A percentile compares a stretch with the other conserved stretches of the same genome.
phyloP scores from a whole-genome alignment of 2,329 filamentous ascomycete species.

The Bipolaris oryzae region DNA sequence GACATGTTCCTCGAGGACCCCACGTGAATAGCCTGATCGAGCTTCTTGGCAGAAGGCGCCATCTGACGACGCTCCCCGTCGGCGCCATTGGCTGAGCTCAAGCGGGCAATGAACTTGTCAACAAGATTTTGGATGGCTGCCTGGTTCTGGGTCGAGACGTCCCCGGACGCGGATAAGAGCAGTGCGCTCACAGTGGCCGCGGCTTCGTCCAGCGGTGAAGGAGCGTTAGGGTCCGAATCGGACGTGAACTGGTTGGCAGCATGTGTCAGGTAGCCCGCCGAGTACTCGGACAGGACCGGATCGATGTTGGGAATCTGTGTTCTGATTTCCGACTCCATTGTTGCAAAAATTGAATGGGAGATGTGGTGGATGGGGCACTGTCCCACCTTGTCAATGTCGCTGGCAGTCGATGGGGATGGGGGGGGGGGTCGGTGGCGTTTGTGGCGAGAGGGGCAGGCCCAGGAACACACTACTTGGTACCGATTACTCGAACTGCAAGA shows the following conservation, averaged over 20 bases:
- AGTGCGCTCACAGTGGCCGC: slow-evolving; percentile 84
- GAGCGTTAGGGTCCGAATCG: slow-evolving; percentile 70
- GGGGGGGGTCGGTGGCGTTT: slow-evolving; percentile 29
- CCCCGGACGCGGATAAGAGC: slow-evolving; percentile 89
- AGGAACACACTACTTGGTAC: slow-evolving; percentile 24
- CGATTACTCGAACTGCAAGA: slow-evolving; percentile 3
- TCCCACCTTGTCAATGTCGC: slow-evolving; percentile 25
- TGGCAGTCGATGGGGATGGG: slow-evolving; percentile 18
- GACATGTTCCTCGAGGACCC: slow-evolving; percentile 94
- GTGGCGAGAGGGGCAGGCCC: slow-evolving; percentile 22
- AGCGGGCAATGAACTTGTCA: slow-evolving; percentile 83
- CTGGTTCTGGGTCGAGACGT: slow-evolving; percentile 73
- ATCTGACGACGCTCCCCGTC: slow-evolving; percentile 71
- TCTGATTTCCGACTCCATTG: slow-evolving; percentile 88
- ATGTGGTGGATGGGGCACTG: slow-evolving; percentile 22
- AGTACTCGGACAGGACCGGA: slow-evolving; percentile 87
- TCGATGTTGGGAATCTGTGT: slow-evolving; percentile 85
- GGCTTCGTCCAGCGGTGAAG: slow-evolving; percentile 82
- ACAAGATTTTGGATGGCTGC: slow-evolving; percentile 82
- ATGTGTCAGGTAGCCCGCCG: slow-evolving; percentile 91
- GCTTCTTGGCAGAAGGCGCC: slow-evolving; percentile 77
- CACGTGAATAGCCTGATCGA: slow-evolving; percentile 95
- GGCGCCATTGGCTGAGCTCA: slow-evolving; percentile 73
- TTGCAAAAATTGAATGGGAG: slow-evolving; percentile 27
- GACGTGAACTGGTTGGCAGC: slow-evolving; percentile 82